Percentiles rank a stretch among this genome's conserved stretches.
These are phyloP conservation scores for Phallus indusiatus DNA, from an alignment of 768 basidiomycete species.

Conservation along the genomic window DNA sequence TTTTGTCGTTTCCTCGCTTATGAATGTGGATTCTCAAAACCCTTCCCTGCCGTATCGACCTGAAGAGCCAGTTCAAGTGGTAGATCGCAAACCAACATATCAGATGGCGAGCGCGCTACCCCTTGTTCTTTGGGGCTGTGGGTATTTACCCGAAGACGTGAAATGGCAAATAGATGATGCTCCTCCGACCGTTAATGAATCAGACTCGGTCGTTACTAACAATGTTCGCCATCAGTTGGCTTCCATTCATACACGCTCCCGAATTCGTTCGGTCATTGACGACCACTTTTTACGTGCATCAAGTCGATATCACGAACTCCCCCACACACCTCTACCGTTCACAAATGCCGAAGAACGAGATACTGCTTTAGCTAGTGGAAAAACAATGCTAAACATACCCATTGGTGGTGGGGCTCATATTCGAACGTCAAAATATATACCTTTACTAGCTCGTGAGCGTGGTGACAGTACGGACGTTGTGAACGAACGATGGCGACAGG, in stretches of 20 bases:
- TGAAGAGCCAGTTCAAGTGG: conserved; percentile 32
- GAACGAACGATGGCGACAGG: conserved; percentile 72
- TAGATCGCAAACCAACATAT: conserved; percentile 76
- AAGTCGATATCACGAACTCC: conserved; percentile 37
- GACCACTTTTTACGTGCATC: conserved; percentile 56
- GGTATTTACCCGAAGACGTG: conserved; percentile 55
- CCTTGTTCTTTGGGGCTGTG: conserved; percentile 86
- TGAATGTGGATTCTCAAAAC: conserved; percentile 54
- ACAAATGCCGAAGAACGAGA: conserved; percentile 15
- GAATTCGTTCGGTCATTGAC: conserved; percentile 54
- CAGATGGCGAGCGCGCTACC: conserved; percentile 91
- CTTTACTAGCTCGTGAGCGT: conserved; percentile 56
- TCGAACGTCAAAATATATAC: conserved; percentile 53
- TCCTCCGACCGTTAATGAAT: conserved; percentile 20
- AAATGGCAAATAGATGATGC: conserved; percentile 60
- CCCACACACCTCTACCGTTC: conserved; percentile 30
- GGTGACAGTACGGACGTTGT: conserved; percentile 61
- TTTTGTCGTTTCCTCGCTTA: conserved; percentile 55
- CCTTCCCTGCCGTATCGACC: conserved; percentile 26
- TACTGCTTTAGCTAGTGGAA: conserved; percentile 13
- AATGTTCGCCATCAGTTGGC: conserved; percentile 44
- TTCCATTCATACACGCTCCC: conserved; percentile 46
- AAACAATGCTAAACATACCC: conserved; percentile 39
- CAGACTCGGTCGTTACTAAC: conserved; percentile 19
- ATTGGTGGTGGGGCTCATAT: conserved; percentile 64